A percentile compares a stretch with the other conserved stretches of the same genome.
Conservation (phyloP, 805 yeast genomes). For the Ogataea paradorogensis region DNA sequence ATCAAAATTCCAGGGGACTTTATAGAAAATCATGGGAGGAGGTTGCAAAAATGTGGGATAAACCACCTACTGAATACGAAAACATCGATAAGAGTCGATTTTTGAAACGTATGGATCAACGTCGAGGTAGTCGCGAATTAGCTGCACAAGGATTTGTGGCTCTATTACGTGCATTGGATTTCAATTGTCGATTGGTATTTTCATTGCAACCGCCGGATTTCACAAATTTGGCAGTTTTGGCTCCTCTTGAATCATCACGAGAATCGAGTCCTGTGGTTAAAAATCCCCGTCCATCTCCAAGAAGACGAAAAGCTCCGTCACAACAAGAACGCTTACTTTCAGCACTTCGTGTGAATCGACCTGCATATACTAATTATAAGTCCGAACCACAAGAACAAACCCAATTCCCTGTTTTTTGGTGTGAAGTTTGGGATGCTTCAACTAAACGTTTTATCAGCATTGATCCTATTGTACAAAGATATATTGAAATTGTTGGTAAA, state of each 20-base stretch:
- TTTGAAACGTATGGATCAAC: conserved; percentile 38
- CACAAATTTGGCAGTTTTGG: conserved; percentile 37
- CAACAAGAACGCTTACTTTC: conserved; percentile 30
- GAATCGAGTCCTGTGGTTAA: conserved; percentile 6
- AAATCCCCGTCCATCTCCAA: conserved; percentile 5
- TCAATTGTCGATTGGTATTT: conserved; percentile 71
- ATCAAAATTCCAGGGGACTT: conserved; percentile 46
- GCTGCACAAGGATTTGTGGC: conserved; percentile 88
- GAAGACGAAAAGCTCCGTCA: conserved; percentile 14
- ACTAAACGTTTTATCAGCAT: conserved; percentile 76
- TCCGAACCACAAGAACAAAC: conserved; percentile 7
- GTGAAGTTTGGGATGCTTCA: conserved; percentile 85
- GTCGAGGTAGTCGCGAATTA: conserved; percentile 71
- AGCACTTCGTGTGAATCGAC: conserved; percentile 27
- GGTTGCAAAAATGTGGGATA: conserved; percentile 24
- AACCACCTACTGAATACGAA: conserved; percentile 11
- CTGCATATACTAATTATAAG: conserved; percentile 18
- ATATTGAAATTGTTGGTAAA: conserved; percentile 59
- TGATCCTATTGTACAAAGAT: conserved; percentile 69
- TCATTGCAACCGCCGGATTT: conserved; percentile 92
- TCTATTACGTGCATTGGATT: conserved; percentile 63
- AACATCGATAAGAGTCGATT: conserved; percentile 43
- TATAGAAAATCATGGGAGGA: conserved; percentile 50
- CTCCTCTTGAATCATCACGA: conserved; percentile 11
- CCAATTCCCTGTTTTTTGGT: conserved; percentile 80